phyloP scores from a whole-genome alignment of 192 early-diverging fungal genomes.

The Coemansia sp. region DNA sequence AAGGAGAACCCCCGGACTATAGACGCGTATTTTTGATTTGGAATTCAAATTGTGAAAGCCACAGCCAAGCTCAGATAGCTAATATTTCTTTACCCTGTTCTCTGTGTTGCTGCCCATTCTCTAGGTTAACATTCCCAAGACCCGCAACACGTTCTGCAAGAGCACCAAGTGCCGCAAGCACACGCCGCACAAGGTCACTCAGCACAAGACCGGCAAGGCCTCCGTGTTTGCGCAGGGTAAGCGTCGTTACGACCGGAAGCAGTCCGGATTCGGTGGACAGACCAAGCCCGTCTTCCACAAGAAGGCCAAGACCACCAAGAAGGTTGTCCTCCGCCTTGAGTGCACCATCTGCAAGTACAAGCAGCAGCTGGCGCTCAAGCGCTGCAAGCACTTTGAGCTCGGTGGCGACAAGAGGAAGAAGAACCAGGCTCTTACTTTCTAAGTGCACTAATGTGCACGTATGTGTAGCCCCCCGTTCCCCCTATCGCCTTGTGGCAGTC shows the following conservation, averaged over 20 bases:
- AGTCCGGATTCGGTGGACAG: slow-evolving; percentile 99
- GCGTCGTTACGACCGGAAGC: slow-evolving; percentile 97
- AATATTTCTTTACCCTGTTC: background rate
- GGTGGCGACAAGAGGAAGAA: slow-evolving; percentile 99
- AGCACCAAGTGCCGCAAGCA: slow-evolving; percentile 96
- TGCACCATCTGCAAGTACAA: slow-evolving; percentile 99
- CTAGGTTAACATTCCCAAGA: slow-evolving; percentile 98
- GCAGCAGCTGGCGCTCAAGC: slow-evolving; percentile 95
- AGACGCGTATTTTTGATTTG: background rate
- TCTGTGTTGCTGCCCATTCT: background rate
- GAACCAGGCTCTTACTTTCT: slow-evolving; percentile 85
- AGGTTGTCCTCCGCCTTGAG: slow-evolving; percentile 97
- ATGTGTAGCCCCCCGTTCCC: slow-evolving; percentile 6
- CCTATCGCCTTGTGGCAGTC: background rate
- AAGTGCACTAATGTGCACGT: slow-evolving; percentile 32
- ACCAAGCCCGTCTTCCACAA: slow-evolving; percentile 99
- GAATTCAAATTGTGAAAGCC: background rate
- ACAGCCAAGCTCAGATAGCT: background rate
- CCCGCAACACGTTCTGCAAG: slow-evolving; percentile 99
- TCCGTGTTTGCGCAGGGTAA: slow-evolving; percentile 99
- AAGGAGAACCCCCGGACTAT: background rate
- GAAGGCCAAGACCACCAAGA: slow-evolving; percentile 99
- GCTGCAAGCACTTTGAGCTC: slow-evolving; percentile 99
- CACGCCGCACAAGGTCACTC: slow-evolving; percentile 99
- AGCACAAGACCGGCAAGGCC: slow-evolving; percentile 99